phyloP scores from a whole-genome alignment of 148 eudicot genomes.

The Arbutus unedo region DNA sequence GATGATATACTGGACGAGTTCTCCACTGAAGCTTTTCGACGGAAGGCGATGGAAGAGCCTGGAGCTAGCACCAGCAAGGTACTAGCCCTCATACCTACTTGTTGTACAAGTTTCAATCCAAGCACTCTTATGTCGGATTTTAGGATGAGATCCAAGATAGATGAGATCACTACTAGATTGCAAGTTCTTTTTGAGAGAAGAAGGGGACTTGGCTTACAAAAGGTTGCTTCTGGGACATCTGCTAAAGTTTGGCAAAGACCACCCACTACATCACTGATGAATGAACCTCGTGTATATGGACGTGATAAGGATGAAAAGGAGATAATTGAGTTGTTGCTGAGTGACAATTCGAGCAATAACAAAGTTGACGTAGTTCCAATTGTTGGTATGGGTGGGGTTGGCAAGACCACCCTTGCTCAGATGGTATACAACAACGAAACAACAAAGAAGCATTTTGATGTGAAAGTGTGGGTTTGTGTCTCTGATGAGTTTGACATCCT shows the following conservation, averaged over 20 bases:
- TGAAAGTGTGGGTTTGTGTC: conserved; percentile 20
- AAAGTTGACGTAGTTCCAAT: conserved; percentile 21
- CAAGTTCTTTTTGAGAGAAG: conserved; percentile 9
- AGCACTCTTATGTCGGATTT: neutral
- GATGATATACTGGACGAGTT: conserved; percentile 27
- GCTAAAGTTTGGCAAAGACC: conserved; percentile 1
- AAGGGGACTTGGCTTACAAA: conserved; percentile 8
- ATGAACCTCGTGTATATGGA: conserved; percentile 16
- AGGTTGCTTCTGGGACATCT: neutral
- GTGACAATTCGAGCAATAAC: neutral
- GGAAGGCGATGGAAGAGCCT: neutral
- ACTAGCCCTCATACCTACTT: neutral
- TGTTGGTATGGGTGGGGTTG: neutral
- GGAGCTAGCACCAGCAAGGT: neutral
- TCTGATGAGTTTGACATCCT: neutral
- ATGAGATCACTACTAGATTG: conserved; percentile 12
- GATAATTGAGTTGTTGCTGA: conserved; percentile 12
- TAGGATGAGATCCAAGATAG: conserved; percentile 14
- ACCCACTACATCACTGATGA: conserved; percentile 14
- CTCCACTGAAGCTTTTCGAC: conserved; percentile 9
- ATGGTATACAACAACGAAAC: conserved; percentile 16
- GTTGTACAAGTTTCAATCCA: neutral
- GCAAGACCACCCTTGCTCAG: conserved; percentile 10
- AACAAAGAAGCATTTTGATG: neutral
- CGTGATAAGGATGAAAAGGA: conserved; percentile 21